Evolutionary conservation across 2,329 filamentous ascomycete genomes (phyloP).

Genomic region (Coniella lustricola): DNA sequence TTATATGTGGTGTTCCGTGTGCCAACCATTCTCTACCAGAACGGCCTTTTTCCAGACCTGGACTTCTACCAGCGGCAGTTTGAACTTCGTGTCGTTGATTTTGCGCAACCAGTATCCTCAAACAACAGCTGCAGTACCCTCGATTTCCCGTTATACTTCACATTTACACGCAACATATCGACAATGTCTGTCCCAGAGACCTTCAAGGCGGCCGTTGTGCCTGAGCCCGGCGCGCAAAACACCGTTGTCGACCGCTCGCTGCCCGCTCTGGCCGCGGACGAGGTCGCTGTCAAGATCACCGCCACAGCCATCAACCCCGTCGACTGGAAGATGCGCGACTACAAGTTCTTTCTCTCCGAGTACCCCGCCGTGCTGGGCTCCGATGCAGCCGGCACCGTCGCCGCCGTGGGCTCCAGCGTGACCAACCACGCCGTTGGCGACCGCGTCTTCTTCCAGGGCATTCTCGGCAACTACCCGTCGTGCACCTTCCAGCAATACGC

Average conservation of each 20-base stretch:
- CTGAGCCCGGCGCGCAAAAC: slow-evolving; percentile 12
- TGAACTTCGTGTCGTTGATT: no score
- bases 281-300: slow-evolving; percentile 19
- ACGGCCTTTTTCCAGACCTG: no score
- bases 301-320: slow-evolving; percentile 28
- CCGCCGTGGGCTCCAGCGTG: slow-evolving; percentile 24
- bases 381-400: slow-evolving; percentile 28
- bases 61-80: no score
- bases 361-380: slow-evolving; percentile 29
- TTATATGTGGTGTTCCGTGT: no score
- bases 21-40: no score
- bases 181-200: slow-evolving; percentile 10
- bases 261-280: slow-evolving; percentile 16
- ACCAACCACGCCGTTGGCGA: slow-evolving; percentile 27
- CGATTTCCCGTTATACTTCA: background rate
- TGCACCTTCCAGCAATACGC: slow-evolving; percentile 32
- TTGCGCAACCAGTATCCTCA: no score
- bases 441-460: slow-evolving; percentile 31
- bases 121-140: no score
- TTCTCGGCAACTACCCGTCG: slow-evolving; percentile 23
- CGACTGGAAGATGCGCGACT: slow-evolving; percentile 29
- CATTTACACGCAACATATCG: background rate
- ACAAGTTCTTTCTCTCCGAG: slow-evolving; percentile 19
- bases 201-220: slow-evolving; percentile 14
- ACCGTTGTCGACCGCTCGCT: slow-evolving; percentile 12